phyloP scores from a whole-genome alignment of 2,329 filamentous ascomycete genomes.

The Lanzia echinophila region DNA sequence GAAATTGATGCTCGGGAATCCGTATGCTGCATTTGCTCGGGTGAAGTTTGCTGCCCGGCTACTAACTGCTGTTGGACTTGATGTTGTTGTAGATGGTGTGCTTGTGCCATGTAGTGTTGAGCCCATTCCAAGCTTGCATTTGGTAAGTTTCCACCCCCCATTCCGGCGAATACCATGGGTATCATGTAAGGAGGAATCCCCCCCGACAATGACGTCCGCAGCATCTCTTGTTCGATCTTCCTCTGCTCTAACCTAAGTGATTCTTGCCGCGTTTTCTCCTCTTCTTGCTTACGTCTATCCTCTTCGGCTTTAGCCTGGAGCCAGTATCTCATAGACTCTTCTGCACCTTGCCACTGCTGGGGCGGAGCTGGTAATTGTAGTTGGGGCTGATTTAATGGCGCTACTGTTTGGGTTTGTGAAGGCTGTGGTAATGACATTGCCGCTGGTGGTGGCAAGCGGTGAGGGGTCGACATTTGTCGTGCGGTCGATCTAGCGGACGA shows the following conservation, averaged over 20 bases:
- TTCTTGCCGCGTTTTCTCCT: constrained; percentile 61
- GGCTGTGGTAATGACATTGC: constrained; percentile 52
- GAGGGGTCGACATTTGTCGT: constrained; percentile 61
- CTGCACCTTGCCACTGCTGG: constrained; percentile 58
- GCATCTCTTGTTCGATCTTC: constrained; percentile 65
- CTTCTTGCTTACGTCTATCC: constrained; percentile 65
- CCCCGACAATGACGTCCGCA: constrained; percentile 59
- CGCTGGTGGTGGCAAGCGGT: constrained; percentile 63
- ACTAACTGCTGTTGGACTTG: constrained; percentile 34
- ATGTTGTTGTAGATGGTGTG: constrained; percentile 41
- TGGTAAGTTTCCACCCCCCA: constrained; percentile 56
- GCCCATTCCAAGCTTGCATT: constrained; percentile 60
- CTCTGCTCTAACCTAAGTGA: constrained; percentile 63
- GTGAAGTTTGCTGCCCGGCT: constrained; percentile 42
- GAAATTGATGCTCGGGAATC: constrained; percentile 39
- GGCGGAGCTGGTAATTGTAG: constrained; percentile 54
- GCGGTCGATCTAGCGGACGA: constrained; percentile 36
- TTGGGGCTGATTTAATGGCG: constrained; percentile 33
- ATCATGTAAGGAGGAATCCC: constrained; percentile 70
- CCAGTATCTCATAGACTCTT: constrained; percentile 68
- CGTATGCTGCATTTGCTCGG: constrained; percentile 48
- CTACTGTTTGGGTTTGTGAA: constrained; percentile 16
- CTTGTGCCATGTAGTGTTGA: constrained; percentile 56
- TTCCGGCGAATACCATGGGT: constrained; percentile 67
- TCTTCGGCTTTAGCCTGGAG: constrained; percentile 66